Evolutionary conservation across 164 flowering plant species (phyloP).

Genomic region (Magnolia kwangsiensis): DNA sequence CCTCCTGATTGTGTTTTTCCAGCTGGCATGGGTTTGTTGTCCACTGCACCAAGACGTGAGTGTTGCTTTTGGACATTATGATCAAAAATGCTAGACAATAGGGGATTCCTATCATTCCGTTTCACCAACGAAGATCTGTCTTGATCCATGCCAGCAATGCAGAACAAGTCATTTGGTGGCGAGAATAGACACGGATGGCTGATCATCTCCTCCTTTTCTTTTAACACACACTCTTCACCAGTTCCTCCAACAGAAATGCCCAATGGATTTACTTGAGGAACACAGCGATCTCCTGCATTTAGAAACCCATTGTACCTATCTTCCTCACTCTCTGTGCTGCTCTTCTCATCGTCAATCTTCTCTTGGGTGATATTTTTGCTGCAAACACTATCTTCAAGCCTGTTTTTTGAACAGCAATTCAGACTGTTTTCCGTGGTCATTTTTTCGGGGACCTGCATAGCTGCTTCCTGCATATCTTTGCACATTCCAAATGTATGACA

Average conservation of each 20-base stretch:
- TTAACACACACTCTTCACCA: too few species aligned
- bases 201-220: background rate
- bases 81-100: background rate
- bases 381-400: background rate
- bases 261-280: background rate
- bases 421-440: background rate
- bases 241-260: background rate
- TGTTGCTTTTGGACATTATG: background rate
- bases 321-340: background rate
- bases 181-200: background rate
- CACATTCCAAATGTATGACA: background rate
- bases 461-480: background rate
- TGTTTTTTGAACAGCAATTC: background rate
- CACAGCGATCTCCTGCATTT: conserved; percentile 1
- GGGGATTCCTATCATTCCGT: background rate
- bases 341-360: background rate
- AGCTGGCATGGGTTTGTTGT: conserved; percentile 5
- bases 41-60: conserved; percentile 1
- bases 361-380: background rate
- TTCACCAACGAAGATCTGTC: background rate
- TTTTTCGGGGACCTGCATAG: background rate
- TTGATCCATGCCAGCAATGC: too few species aligned
- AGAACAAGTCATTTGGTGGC: background rate
- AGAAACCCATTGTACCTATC: too few species aligned
- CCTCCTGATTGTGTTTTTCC: background rate